Evolutionary conservation across 2,329 filamentous ascomycete species (phyloP).

Genomic region (Aspergillus calidoustus): DNA sequence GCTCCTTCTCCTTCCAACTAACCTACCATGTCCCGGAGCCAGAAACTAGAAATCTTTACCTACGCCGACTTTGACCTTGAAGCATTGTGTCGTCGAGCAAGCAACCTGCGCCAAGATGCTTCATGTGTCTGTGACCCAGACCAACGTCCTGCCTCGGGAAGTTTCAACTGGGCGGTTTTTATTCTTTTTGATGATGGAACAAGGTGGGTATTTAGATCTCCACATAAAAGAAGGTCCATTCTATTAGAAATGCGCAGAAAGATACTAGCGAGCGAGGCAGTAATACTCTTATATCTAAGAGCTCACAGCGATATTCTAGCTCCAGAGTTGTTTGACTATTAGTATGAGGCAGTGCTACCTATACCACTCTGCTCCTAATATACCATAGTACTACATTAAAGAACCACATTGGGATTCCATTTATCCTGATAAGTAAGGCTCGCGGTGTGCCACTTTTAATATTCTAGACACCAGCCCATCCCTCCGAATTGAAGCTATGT

Average conservation of each 20-base stretch:
- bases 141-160: conserved; percentile 32
- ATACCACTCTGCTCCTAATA: conserved; percentile 8
- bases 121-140: conserved; percentile 27
- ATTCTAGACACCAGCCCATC: conserved; percentile 25
- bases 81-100: conserved; percentile 26
- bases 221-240: conserved; percentile 23
- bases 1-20: no score
- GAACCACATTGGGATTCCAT: conserved; percentile 38
- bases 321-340: conserved; percentile 36
- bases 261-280: conserved; percentile 38
- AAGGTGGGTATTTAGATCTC: conserved; percentile 38
- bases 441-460: conserved; percentile 31
- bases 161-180: conserved; percentile 38
- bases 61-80: conserved; percentile 28
- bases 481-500: conserved; percentile 16
- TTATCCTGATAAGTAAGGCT: conserved; percentile 41
- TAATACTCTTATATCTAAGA: conserved; percentile 36
- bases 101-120: conserved; percentile 23
- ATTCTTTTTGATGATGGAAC: conserved; percentile 37
- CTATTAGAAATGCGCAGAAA: conserved; percentile 24
- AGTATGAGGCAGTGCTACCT: conserved; percentile 18
- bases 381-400: conserved; percentile 17
- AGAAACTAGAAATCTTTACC: not conserved
- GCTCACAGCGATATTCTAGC: conserved; percentile 36
- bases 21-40: no score